A percentile compares a stretch with the other conserved stretches of the same genome.
Evolutionary conservation across 1,139 yeast species (phyloP).

Genomic region (Spathaspora jeffriesii): DNA sequence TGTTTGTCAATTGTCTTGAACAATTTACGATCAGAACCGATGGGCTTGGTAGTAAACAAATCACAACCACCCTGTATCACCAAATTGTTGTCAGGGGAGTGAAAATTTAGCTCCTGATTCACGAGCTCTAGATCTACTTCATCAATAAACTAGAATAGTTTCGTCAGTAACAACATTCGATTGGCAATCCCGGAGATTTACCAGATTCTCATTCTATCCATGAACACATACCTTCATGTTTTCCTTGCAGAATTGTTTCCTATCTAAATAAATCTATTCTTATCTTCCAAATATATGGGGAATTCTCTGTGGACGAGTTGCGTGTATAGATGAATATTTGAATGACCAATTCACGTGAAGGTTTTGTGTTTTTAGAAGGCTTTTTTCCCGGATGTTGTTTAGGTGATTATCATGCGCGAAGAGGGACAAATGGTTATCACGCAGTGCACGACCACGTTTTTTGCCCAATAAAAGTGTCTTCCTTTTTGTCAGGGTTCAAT

Average conservation of each 20-base stretch:
- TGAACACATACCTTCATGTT: slow-evolving; percentile 6
- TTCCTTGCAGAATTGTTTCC: neutral
- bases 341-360: slow-evolving; percentile 1
- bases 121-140: slow-evolving; percentile 88
- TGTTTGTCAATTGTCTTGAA: slow-evolving; percentile 88
- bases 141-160: slow-evolving; percentile 70
- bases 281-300: slow-evolving; percentile 1
- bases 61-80: slow-evolving; percentile 86
- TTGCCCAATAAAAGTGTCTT: neutral
- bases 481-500: neutral
- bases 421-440: neutral
- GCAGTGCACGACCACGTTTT: slow-evolving; percentile 5
- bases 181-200: slow-evolving; percentile 2
- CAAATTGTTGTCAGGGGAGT: slow-evolving; percentile 82
- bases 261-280: neutral
- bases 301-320: neutral
- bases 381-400: slow-evolving; percentile 1
- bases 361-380: neutral
- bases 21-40: slow-evolving; percentile 84
- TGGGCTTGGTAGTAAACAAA: slow-evolving; percentile 90
- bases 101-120: slow-evolving; percentile 84
- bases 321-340: slow-evolving; percentile 1
- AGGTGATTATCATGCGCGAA: neutral
- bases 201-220: neutral
- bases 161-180: slow-evolving; percentile 16